Evolutionary conservation across 2,329 filamentous ascomycete genomes (phyloP).

Genomic region (Fusarium udum): DNA sequence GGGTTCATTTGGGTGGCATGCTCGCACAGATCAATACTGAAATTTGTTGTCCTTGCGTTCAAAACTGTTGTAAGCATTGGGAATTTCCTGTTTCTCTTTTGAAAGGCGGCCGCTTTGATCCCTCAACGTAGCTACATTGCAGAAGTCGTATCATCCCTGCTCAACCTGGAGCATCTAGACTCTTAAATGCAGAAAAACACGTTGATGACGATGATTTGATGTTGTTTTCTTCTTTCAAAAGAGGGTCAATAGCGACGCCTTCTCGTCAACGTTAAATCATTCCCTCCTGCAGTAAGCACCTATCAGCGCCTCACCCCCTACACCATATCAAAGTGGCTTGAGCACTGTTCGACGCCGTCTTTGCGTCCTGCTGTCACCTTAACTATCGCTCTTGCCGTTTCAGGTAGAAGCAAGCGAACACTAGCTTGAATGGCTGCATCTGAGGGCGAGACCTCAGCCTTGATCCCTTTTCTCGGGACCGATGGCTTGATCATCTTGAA

Average conservation of each 20-base stretch:
- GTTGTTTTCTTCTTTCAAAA: not conserved
- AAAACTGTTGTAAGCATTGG: fast-evolving
- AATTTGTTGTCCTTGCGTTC: not conserved
- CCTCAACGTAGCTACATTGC: not conserved
- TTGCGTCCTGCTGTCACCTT: not conserved
- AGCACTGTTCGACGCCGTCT: slow-evolving; percentile 7
- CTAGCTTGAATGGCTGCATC: not conserved
- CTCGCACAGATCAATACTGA: not conserved
- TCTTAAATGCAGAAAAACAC: not conserved
- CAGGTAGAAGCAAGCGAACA: slow-evolving; percentile 2
- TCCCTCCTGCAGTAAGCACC: not conserved
- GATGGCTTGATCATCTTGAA: not conserved
- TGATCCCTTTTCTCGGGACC: not conserved
- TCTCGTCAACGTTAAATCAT: slow-evolving; percentile 18
- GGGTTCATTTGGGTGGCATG: not conserved
- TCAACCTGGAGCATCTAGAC: not conserved
- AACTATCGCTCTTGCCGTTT: slow-evolving; percentile 2
- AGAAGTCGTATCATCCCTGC: not conserved
- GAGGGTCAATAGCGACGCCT: not conserved
- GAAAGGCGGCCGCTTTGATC: too few relatives aligned
- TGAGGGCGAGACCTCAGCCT: not conserved
- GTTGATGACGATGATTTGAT: not conserved
- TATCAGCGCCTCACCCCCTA: slow-evolving; percentile 3
- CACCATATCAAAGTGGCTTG: slow-evolving; percentile 1
- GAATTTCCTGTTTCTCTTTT: too few relatives aligned